These are phyloP conservation scores for Blastobotrys terrestris DNA, from an alignment of 805 yeast species.

Conservation along the genomic window DNA sequence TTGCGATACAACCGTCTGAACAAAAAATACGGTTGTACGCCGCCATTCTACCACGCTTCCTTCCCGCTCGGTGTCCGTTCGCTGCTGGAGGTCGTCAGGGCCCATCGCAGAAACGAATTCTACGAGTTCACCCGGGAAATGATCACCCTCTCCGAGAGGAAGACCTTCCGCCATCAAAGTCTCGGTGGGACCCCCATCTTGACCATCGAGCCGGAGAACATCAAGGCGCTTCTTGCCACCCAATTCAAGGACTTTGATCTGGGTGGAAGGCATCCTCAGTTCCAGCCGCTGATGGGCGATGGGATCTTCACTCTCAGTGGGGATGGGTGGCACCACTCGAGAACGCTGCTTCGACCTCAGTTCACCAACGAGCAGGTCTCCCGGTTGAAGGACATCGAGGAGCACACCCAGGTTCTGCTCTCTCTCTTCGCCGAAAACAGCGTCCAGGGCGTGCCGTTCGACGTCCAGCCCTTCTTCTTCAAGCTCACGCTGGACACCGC, in stretches of 20 bases:
- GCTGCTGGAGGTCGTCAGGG: background rate
- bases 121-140: background rate
- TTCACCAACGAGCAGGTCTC: slow-evolving; percentile 30
- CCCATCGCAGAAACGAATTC: background rate
- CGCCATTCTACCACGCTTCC: background rate
- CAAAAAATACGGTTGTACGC: background rate
- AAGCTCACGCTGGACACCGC: slow-evolving; percentile 19
- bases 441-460: slow-evolving; percentile 9
- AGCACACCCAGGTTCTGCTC: slow-evolving; percentile 24
- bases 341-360: slow-evolving; percentile 33
- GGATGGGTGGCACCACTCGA: slow-evolving; percentile 32
- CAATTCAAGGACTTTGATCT: slow-evolving; percentile 26
- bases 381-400: slow-evolving; percentile 22
- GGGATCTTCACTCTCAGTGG: slow-evolving; percentile 34
- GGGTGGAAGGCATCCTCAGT: slow-evolving; percentile 22
- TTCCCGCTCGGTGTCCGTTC: background rate
- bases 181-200: background rate
- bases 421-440: slow-evolving; percentile 5
- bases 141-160: background rate
- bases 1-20: background rate
- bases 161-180: slow-evolving; percentile 1
- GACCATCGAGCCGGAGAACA: slow-evolving; percentile 25
- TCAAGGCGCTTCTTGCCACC: slow-evolving; percentile 27
- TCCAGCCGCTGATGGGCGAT: slow-evolving; percentile 28
- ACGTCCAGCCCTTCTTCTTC: slow-evolving; percentile 10